These are phyloP conservation scores for Mucor circinelloides DNA, from an alignment of 371 early-diverging fungal species.

Conservation along the genomic window DNA sequence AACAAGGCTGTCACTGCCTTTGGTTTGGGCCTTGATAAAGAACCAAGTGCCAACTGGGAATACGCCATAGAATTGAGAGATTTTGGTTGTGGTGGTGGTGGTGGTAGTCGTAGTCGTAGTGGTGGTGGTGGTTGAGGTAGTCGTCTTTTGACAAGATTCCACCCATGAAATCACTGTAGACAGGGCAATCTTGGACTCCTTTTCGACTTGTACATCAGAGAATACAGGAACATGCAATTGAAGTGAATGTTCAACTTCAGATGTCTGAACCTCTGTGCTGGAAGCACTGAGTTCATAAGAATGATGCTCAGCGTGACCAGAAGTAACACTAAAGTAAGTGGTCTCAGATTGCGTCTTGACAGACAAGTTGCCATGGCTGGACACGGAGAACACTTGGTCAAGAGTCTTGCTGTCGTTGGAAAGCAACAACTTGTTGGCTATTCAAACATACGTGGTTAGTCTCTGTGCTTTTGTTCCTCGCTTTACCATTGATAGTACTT, in stretches of 20 bases:
- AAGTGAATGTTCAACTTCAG: conserved; percentile 4
- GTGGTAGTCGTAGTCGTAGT: conserved; percentile 7
- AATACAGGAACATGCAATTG: conserved; percentile 41
- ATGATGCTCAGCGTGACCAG: not conserved
- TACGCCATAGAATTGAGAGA: conserved; percentile 25
- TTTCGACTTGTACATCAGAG: conserved; percentile 24
- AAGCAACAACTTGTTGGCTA: conserved; percentile 36
- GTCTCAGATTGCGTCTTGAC: conserved; percentile 25
- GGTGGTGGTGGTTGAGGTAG: too few species aligned
- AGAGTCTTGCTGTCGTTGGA: conserved; percentile 23
- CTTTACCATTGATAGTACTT: not conserved
- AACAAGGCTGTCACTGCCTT: conserved; percentile 25
- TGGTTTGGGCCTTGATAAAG: conserved; percentile 38
- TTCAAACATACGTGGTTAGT: not conserved
- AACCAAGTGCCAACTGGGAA: conserved; percentile 45
- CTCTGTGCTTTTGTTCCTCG: not conserved
- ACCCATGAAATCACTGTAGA: conserved; percentile 31
- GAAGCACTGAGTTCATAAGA: conserved; percentile 6
- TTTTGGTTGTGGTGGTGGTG: not conserved
- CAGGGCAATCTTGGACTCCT: conserved; percentile 28
- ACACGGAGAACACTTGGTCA: conserved; percentile 34
- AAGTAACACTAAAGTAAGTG: conserved; percentile 26
- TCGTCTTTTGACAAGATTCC: conserved; percentile 21
- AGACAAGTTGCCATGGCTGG: conserved; percentile 25
- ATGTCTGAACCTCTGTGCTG: not conserved